Base-by-base conservation (phyloP, 495 filamentous ascomycete species). In the Aspergillus biplanus region DNA sequence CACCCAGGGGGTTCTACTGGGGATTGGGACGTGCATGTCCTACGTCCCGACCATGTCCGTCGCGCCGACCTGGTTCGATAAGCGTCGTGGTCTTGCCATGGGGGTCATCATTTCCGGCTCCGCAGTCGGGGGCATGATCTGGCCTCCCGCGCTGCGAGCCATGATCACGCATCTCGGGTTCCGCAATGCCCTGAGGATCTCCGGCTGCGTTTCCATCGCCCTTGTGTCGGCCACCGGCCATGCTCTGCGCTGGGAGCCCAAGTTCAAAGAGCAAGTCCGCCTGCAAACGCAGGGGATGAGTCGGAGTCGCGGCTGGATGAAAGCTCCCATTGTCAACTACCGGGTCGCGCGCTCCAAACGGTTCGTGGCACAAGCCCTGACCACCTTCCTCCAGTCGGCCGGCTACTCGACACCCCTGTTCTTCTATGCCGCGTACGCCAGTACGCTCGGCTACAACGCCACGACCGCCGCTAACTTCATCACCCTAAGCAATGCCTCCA, bases 1-100 rank as follows among this genome's bases (percentile, higher is more conserved):
- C 8, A 80, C 81, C 0, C 87, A 89, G 67, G 85, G 84, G 16
- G 61, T 89, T 4, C 73, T 89, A 2, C 72, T 80, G 2, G 85
- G 85, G 0, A 61, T 82, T 5, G 74, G 74, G 12, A 80, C 77
- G 21, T 78, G 77, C 13, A 70, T 88, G 61, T 72, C 84, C 7
- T 75, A 79, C 52, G 78, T 84, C 15, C 85, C 87, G 0, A 79
- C 82, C 5, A 76, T 87, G 60, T 79, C 82, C 1, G 80, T 81
- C 6, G 74, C 83, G 2, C 75, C 80, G 21, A 83, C 85, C 34
- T 86, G 80, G 72, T 89, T 90, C 63, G 72, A 78, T 60, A 81
- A 82, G 60, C 79, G 80, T 21, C 75, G 86, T 11, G 85, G 74
- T 0, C 74, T 83, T 1, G 87, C 86, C 0, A 62, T 87, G 59